phyloP scores from a whole-genome alignment of 2,329 filamentous ascomycete species.

The Parascedosporium putredinis region DNA sequence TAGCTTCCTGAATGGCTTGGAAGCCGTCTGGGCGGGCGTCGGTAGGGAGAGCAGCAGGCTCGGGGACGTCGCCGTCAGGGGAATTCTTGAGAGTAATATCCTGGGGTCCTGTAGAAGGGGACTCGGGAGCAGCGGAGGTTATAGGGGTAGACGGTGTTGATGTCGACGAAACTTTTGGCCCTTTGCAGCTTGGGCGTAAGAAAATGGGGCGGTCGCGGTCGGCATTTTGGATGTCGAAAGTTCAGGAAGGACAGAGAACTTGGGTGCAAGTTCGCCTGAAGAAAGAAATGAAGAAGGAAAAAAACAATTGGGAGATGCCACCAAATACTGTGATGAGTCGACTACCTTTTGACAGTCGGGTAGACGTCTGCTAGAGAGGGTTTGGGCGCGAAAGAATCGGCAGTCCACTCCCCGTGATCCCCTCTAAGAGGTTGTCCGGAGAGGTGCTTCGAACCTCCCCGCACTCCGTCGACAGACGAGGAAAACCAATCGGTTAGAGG shows the following conservation, averaged over 20 bases:
- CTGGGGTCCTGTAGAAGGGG: background rate
- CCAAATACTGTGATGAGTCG: background rate
- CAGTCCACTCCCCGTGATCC: constrained; percentile 3
- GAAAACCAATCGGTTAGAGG: constrained; percentile 5
- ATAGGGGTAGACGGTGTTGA: constrained; percentile 7
- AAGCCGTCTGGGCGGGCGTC: constrained; percentile 1
- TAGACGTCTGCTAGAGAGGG: background rate
- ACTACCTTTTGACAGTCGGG: background rate
- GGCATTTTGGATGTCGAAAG: constrained; percentile 32
- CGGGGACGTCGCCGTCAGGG: background rate
- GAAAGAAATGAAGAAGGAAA: no score
- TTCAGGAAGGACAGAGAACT: background rate
- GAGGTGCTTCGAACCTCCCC: constrained; percentile 9
- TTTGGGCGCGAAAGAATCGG: constrained; percentile 4
- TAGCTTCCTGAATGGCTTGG: constrained; percentile 1
- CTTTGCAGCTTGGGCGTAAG: constrained; percentile 92
- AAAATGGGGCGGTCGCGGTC: constrained; percentile 53
- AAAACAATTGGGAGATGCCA: background rate
- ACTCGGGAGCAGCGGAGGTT: background rate
- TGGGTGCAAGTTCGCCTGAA: background rate
- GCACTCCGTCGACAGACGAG: constrained; percentile 4
- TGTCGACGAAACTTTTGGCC: constrained; percentile 37
- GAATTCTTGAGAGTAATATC: background rate
- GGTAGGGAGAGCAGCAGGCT: background rate
- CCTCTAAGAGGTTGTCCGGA: constrained; percentile 9